Base-by-base conservation (phyloP, 768 basidiomycete species). In the Lactarius pseudohatsudake region DNA sequence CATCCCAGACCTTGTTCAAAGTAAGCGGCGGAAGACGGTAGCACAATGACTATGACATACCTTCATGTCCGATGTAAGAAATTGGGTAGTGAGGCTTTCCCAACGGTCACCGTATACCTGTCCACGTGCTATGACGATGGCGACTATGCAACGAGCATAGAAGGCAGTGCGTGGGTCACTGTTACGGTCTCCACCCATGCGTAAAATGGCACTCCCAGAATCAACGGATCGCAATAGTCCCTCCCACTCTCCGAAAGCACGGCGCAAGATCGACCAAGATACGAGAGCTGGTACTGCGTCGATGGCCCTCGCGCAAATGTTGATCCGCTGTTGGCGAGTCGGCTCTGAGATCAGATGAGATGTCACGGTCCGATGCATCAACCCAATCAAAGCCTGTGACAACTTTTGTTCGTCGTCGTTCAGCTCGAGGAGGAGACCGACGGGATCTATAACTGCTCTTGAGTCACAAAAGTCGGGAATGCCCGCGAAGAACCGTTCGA, bases 101-200 rank as follows among this genome's bases (percentile, higher is more conserved):
- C n/a, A n/a, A n/a, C n/a, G n/a, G n/a, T n/a, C n/a, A n/a, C n/a
- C n/a, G n/a, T n/a, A n/a, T n/a, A n/a, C n/a, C n/a, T n/a, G n/a
- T n/a, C 34, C 30, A 15, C 30, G 36, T 8, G 41, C 22, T 15
- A 61, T 20, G 20, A 56, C 34, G 10, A 55, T 30, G 18, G 64
- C 40, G 45, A 55, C 30, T 28, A 61, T 54, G 38, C 59, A 65
- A 9, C 11, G 16, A 26, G 59, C 64, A 38, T 13, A 41, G 59
- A 43, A 65, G 26, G 11, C 15, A 28, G 26, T 30, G 1, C 0
- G 9, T 16, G 28, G 38, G 18, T 64, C 50, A 32, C 9, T 18
- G 7, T 26, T 8, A n/a, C 1, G 1, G 47, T 50, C 11, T 13
- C 11, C 26, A 53, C 22, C 5, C 5, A 26, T 11, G 26, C 13